Percentiles rank a stretch among this genome's conserved stretches.
Evolutionary conservation across 2,329 filamentous ascomycete genomes (phyloP).

Genomic region (Clonostachys rhizophaga): DNA sequence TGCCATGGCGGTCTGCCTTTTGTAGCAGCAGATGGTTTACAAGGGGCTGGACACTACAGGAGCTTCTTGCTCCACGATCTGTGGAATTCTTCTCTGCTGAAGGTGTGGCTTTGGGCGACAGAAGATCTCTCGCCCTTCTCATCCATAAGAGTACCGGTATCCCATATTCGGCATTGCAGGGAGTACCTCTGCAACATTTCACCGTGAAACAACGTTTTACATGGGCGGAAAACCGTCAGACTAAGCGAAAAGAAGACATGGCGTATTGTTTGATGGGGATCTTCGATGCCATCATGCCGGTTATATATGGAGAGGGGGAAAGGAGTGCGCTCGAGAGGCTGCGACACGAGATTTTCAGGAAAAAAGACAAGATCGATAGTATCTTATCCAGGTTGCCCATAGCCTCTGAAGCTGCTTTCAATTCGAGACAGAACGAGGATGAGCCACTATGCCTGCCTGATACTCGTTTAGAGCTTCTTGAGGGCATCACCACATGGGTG

Average conservation of each 20-base stretch:
- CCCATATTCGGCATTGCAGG: not conserved
- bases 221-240: not conserved
- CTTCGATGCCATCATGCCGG: not conserved
- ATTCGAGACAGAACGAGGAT: conserved; percentile 9
- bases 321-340: not conserved
- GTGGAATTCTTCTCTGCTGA: not conserved
- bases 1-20: not conserved
- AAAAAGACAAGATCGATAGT: not conserved
- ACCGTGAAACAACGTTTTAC: not conserved
- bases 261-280: not conserved
- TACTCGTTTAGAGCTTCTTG: not conserved
- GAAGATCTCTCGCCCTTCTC: not conserved
- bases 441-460: not conserved
- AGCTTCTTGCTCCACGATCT: not conserved
- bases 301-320: not conserved
- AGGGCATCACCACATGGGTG: not conserved
- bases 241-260: not conserved
- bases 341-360: not conserved
- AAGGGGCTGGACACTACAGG: conserved; percentile 5
- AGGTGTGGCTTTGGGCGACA: not conserved
- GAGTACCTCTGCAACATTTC: not conserved
- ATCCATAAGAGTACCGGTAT: not conserved
- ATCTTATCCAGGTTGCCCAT: not conserved
- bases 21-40: not conserved
- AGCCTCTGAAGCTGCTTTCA: not conserved